Evolutionary conservation across 192 early-diverging fungal species (phyloP).

Genomic region (Linnemannia exigua): DNA sequence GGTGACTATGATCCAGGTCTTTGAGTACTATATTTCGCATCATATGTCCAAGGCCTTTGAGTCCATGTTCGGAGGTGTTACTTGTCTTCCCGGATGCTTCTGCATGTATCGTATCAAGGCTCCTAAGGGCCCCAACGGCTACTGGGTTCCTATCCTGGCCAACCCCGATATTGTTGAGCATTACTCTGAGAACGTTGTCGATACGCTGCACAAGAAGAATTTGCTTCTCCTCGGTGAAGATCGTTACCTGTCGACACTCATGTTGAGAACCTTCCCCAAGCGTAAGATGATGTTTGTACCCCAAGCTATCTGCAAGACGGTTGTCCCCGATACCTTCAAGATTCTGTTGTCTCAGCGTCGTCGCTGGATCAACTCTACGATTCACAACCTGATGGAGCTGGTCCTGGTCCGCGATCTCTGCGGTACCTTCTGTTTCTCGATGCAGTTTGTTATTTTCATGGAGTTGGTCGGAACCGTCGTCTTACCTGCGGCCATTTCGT

Average conservation of each 20-base stretch:
- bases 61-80: constrained; percentile 88
- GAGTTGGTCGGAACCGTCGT: constrained; percentile 94
- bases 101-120: constrained; percentile 91
- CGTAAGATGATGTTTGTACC: constrained; percentile 97
- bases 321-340: constrained; percentile 90
- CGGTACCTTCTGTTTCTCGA: constrained; percentile 90
- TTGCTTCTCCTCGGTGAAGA: constrained; percentile 95
- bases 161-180: constrained; percentile 89
- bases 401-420: constrained; percentile 85
- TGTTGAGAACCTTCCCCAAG: constrained; percentile 94
- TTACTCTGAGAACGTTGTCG: constrained; percentile 89
- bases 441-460: constrained; percentile 98
- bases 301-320: constrained; percentile 90
- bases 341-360: constrained; percentile 86
- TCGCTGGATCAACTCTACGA: constrained; percentile 96
- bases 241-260: constrained; percentile 95
- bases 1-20: constrained; percentile 89
- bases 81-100: constrained; percentile 89
- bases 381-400: constrained; percentile 90
- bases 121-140: constrained; percentile 81
- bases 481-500: constrained; percentile 90
- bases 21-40: constrained; percentile 91
- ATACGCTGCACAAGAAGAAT: constrained; percentile 95
- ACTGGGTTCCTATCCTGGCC: constrained; percentile 89
- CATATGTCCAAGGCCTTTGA: constrained; percentile 88